phyloP scores from a whole-genome alignment of 1,284 basidiomycete genomes.

The Trichosporon coremiiforme region DNA sequence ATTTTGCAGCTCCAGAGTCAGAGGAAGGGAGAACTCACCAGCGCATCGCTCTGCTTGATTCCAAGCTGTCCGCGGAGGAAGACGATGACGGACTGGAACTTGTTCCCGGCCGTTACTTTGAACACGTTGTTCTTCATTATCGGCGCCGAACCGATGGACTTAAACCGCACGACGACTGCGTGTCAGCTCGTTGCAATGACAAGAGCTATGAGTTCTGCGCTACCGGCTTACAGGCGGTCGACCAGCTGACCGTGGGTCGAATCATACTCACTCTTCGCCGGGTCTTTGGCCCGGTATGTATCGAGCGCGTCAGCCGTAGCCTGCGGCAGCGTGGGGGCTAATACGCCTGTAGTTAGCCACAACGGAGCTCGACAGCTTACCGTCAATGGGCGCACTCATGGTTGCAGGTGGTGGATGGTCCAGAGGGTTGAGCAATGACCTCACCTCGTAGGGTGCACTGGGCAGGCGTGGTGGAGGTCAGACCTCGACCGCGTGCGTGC shows the following conservation, averaged over 20 bases:
- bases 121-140: conserved; percentile 99
- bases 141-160: conserved; percentile 96
- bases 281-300: conserved; percentile 79
- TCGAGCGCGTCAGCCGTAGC: conserved; percentile 67
- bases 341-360: conserved; percentile 15
- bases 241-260: no score
- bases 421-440: conserved; percentile 11
- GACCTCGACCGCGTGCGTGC: background rate
- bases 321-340: conserved; percentile 46
- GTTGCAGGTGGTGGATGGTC: background rate
- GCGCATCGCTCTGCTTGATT: conserved; percentile 81
- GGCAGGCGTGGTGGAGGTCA: background rate
- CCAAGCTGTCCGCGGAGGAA: conserved; percentile 88
- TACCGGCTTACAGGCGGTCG: no score
- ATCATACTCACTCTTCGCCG: conserved; percentile 67
- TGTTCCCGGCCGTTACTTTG: conserved; percentile 92
- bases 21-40: conserved; percentile 64
- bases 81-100: conserved; percentile 93
- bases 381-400: conserved; percentile 11
- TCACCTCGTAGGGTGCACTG: background rate
- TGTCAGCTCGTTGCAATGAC: background rate
- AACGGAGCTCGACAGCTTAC: background rate
- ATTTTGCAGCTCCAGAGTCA: no score
- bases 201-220: no score
- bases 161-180: conserved; percentile 93